Conservation (phyloP, 176 grass and related monocot genomes). For the Oryza rufipogon region DNA sequence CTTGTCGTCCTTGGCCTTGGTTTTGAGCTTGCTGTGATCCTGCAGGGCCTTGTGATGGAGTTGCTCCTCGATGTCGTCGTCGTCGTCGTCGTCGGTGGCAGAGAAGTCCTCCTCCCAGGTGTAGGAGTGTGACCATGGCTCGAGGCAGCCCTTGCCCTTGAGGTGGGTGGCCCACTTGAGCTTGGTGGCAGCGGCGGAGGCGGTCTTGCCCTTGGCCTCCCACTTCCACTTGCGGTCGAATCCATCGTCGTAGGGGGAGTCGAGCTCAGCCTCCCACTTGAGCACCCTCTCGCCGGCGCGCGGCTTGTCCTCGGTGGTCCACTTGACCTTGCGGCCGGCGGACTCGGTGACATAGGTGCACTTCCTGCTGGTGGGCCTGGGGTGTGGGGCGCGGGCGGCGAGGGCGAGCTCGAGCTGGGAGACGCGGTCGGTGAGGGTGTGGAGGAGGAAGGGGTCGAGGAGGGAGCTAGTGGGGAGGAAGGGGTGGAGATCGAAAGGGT, state of each 20-base stretch:
- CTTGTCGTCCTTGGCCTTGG: constrained; percentile 38
- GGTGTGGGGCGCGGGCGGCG: constrained; percentile 19
- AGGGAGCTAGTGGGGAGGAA: background rate
- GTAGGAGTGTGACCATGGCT: constrained; percentile 62
- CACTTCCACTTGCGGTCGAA: constrained; percentile 91
- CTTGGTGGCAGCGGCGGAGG: constrained; percentile 7
- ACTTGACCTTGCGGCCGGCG: constrained; percentile 72
- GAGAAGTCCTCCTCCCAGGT: constrained; percentile 58
- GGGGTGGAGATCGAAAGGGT: constrained; percentile 32
- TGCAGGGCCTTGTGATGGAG: background rate
- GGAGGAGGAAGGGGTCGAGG: constrained; percentile 47
- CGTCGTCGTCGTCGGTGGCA: constrained; percentile 4
- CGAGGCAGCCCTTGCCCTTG: constrained; percentile 71
- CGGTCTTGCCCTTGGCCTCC: constrained; percentile 53
- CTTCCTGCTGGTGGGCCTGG: constrained; percentile 41
- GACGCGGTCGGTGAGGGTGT: constrained; percentile 72
- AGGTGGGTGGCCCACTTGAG: constrained; percentile 70
- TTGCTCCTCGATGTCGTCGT: background rate
- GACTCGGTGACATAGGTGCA: constrained; percentile 64
- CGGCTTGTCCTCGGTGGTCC: constrained; percentile 63
- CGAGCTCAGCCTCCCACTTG: constrained; percentile 68
- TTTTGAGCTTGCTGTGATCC: background rate
- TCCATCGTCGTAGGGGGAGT: constrained; percentile 57
- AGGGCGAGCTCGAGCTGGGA: constrained; percentile 58
- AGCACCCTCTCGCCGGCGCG: constrained; percentile 42